phyloP scores from a whole-genome alignment of 2,329 filamentous ascomycete genomes.

The Aspergillus ochraceoroseus region DNA sequence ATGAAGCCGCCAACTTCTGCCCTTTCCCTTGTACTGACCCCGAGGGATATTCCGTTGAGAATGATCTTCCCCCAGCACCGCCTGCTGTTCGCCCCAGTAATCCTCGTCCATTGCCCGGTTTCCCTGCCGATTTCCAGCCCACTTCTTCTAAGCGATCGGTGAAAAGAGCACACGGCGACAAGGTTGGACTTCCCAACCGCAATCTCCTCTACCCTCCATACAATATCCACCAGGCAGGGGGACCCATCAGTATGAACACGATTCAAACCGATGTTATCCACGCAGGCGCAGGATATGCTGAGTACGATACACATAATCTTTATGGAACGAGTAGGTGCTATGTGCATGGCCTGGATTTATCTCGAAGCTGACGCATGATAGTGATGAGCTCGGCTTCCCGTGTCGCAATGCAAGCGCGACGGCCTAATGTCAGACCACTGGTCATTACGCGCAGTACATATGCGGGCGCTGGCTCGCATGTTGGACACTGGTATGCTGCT shows the following conservation, averaged over 20 bases:
- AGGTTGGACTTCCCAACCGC: constrained; percentile 57
- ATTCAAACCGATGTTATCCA: constrained; percentile 65
- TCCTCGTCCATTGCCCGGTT: constrained; percentile 63
- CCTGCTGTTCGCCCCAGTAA: constrained; percentile 57
- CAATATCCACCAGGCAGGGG: constrained; percentile 59
- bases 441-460: constrained; percentile 74
- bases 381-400: constrained; percentile 66
- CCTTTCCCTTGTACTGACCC: constrained; percentile 54
- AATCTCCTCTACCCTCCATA: constrained; percentile 63
- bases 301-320: constrained; percentile 73
- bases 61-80: constrained; percentile 53
- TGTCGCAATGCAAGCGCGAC: constrained; percentile 60
- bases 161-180: constrained; percentile 11
- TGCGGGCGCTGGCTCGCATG: constrained; percentile 60
- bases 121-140: constrained; percentile 64
- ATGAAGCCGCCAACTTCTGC: constrained; percentile 53
- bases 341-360: too few relatives aligned
- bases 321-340: constrained; percentile 57
- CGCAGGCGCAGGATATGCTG: constrained; percentile 56
- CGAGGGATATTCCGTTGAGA: constrained; percentile 46
- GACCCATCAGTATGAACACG: constrained; percentile 51
- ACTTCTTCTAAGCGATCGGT: constrained; percentile 20
- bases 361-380: constrained; percentile 13
- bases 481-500: constrained; percentile 50
- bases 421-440: constrained; percentile 60